Evolutionary conservation across 1,139 yeast genomes (phyloP).

Genomic region (Yamadazyma buinensis): DNA sequence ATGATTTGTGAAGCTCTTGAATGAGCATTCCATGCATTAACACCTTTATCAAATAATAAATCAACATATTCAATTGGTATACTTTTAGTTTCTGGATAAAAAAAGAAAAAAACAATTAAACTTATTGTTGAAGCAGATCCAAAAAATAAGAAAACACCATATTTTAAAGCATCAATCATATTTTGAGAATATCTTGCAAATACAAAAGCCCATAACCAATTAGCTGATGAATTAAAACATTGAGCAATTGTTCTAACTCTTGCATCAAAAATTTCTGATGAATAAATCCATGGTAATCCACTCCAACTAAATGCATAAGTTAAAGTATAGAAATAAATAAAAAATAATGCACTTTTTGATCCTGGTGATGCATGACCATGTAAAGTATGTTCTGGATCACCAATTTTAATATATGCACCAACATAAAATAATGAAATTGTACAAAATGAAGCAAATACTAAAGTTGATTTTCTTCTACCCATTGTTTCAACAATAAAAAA

Average conservation of each 20-base stretch:
- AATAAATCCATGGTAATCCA: constrained; percentile 49
- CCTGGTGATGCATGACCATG: constrained; percentile 22
- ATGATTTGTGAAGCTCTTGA: constrained; percentile 10
- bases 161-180: constrained; percentile 38
- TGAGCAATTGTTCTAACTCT: constrained; percentile 40
- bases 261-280: constrained; percentile 43
- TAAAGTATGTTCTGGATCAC: constrained; percentile 25
- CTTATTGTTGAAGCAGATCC: constrained; percentile 35
- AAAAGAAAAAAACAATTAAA: constrained; percentile 28
- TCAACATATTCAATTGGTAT: constrained; percentile 44
- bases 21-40: constrained; percentile 13
- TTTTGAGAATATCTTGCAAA: constrained; percentile 45
- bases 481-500: constrained; percentile 42
- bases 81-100: constrained; percentile 46
- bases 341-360: constrained; percentile 46
- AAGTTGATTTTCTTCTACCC: constrained; percentile 47
- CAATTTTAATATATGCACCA: constrained; percentile 45
- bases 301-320: constrained; percentile 43
- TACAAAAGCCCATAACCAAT: constrained; percentile 50
- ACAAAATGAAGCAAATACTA: constrained; percentile 41
- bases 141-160: constrained; percentile 44
- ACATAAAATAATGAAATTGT: constrained; percentile 47
- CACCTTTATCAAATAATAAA: constrained; percentile 27
- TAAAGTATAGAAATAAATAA: constrained; percentile 46
- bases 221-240: constrained; percentile 42